Evolutionary conservation across 2,329 filamentous ascomycete genomes (phyloP).

Genomic region (Sporothrix brasiliensis): DNA sequence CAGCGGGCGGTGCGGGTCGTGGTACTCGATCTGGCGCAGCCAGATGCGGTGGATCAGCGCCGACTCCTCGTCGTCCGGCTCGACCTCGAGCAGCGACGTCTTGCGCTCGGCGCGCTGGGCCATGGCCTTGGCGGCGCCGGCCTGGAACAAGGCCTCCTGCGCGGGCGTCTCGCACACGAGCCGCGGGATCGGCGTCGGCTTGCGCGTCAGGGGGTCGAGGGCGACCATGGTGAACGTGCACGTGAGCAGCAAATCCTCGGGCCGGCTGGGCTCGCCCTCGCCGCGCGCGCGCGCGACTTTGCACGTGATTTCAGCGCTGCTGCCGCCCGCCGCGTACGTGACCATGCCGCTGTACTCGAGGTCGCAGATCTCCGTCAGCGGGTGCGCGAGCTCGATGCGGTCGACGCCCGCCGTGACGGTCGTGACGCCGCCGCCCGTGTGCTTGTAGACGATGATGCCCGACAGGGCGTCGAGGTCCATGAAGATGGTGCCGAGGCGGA

Average conservation of each 20-base stretch:
- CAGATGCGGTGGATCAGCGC: conserved; percentile 74
- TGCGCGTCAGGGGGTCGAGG: conserved; percentile 68
- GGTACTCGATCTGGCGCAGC: conserved; percentile 58
- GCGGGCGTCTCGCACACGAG: conserved; percentile 62
- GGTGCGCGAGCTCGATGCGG: conserved; percentile 63
- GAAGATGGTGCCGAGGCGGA: conserved; percentile 71
- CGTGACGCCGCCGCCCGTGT: conserved; percentile 60
- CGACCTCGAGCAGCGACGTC: conserved; percentile 60
- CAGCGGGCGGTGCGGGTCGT: conserved; percentile 45
- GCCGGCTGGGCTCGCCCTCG: conserved; percentile 56
- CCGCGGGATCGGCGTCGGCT: conserved; percentile 61
- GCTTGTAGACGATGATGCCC: conserved; percentile 73
- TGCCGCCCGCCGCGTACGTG: conserved; percentile 71
- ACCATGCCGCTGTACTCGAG: conserved; percentile 67
- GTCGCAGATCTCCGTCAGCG: conserved; percentile 76
- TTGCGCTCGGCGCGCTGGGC: conserved; percentile 60
- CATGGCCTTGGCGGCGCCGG: conserved; percentile 37
- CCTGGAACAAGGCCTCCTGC: conserved; percentile 63
- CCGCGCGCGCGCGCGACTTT: conserved; percentile 69
- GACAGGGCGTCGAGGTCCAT: conserved; percentile 81
- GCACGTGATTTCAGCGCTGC: conserved; percentile 73
- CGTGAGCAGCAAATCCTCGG: conserved; percentile 51
- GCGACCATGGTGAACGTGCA: conserved; percentile 76
- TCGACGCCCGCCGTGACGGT: conserved; percentile 56
- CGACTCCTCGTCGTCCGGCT: conserved; percentile 71